phyloP scores from a whole-genome alignment of 2,329 filamentous ascomycete species.

The Epichloe glyceriae region DNA sequence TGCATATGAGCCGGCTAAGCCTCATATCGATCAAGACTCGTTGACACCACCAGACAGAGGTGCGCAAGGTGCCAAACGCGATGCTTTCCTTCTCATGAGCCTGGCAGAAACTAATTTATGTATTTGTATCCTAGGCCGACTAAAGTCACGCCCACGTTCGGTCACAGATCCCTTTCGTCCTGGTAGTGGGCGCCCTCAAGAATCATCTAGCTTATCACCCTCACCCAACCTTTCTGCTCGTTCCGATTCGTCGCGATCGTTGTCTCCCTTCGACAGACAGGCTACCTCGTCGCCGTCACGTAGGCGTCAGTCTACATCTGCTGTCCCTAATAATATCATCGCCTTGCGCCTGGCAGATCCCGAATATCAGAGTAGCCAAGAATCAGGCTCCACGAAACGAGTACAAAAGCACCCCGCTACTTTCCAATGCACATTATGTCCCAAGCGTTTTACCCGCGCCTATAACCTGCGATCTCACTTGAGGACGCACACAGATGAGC shows the following conservation, averaged over 20 bases:
- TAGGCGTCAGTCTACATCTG: constrained; percentile 49
- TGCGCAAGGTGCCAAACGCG: constrained; percentile 21
- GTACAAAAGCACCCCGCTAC: constrained; percentile 95
- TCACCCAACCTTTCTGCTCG: constrained; percentile 31
- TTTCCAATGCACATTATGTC: constrained; percentile 86
- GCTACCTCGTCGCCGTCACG: constrained; percentile 23
- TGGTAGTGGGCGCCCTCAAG: constrained; percentile 28
- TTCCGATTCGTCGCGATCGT: constrained; percentile 38
- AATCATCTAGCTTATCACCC: constrained; percentile 35
- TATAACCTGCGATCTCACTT: constrained; percentile 95
- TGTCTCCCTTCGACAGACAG: constrained; percentile 46
- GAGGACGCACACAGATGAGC: constrained; percentile 91
- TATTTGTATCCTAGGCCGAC: constrained; percentile 26
- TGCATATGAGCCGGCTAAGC: constrained; percentile 39
- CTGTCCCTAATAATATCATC: constrained; percentile 51
- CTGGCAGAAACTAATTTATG: background rate
- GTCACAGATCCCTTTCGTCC: constrained; percentile 48
- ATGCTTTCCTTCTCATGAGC: background rate
- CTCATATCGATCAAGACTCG: constrained; percentile 59
- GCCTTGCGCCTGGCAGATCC: constrained; percentile 88
- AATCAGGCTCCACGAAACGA: constrained; percentile 56
- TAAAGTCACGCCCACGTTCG: constrained; percentile 36
- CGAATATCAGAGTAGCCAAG: constrained; percentile 57
- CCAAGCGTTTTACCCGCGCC: constrained; percentile 89
- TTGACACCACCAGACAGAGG: constrained; percentile 68